These are phyloP conservation scores for Ceratocystiopsis minuta DNA, from an alignment of 2,329 filamentous ascomycete genomes.

Conservation along the genomic window DNA sequence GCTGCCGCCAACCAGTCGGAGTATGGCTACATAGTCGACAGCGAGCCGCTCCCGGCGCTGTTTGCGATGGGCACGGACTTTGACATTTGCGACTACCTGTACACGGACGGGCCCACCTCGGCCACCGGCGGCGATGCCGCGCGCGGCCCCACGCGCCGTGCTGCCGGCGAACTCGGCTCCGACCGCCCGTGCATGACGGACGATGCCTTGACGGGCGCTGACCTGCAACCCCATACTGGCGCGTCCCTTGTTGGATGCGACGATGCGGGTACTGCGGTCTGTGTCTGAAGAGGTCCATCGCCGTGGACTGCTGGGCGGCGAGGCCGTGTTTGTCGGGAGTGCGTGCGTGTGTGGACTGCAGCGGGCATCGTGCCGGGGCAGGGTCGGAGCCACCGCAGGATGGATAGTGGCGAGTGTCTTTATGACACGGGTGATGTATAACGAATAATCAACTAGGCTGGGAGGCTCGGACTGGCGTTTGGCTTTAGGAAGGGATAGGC, in stretches of 20 bases:
- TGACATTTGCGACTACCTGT: constrained; percentile 37
- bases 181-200: constrained; percentile 17
- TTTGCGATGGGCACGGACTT: constrained; percentile 17
- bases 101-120: constrained; percentile 26
- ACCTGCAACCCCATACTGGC: constrained; percentile 57
- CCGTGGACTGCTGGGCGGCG: constrained; percentile 25
- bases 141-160: too few species aligned
- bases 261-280: constrained; percentile 56
- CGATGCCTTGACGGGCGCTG: constrained; percentile 29
- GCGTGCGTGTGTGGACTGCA: too few species aligned
- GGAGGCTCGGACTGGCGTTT: too few species aligned
- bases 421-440: too few species aligned
- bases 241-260: constrained; percentile 58
- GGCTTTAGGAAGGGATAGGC: too few species aligned
- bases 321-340: too few species aligned
- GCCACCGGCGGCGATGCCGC: constrained; percentile 20
- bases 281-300: constrained; percentile 35
- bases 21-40: constrained; percentile 48
- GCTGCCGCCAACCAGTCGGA: constrained; percentile 41
- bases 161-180: too few species aligned
- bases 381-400: too few species aligned
- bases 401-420: too few species aligned
- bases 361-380: constrained; percentile 2
- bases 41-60: constrained; percentile 30
- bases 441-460: too few species aligned